A percentile compares a stretch with the other conserved stretches of the same genome.
Conservation (phyloP, 345 rosid genomes). For the Streptanthus diversifolius region DNA sequence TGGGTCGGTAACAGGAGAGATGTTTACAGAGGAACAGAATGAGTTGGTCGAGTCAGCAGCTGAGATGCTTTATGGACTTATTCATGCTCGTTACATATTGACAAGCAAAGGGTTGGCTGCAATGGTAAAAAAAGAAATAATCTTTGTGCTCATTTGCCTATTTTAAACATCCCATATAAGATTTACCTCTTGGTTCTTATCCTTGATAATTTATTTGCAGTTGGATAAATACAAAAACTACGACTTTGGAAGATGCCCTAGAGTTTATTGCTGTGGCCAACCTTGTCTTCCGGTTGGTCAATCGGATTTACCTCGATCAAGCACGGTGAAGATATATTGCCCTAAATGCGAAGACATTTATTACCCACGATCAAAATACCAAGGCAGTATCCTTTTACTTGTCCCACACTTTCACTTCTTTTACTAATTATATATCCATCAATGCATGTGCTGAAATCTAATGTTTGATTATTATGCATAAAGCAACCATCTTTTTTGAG, state of each 20-base stretch:
- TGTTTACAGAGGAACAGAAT: slow-evolving; percentile 96
- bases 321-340: slow-evolving; percentile 89
- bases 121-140: slow-evolving; percentile 47
- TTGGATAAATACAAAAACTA: slow-evolving; percentile 88
- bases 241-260: slow-evolving; percentile 97
- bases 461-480: background rate
- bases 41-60: slow-evolving; percentile 93
- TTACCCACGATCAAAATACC: slow-evolving; percentile 90
- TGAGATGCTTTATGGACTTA: slow-evolving; percentile 94
- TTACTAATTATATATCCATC: background rate
- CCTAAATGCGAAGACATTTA: slow-evolving; percentile 87
- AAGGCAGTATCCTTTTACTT: slow-evolving; percentile 89
- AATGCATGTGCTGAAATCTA: background rate
- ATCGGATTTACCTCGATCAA: slow-evolving; percentile 78
- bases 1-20: slow-evolving; percentile 59
- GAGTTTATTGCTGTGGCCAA: slow-evolving; percentile 94
- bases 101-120: slow-evolving; percentile 94
- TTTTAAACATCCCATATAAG: background rate
- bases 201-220: slow-evolving; percentile 37
- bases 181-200: slow-evolving; percentile 1
- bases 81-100: slow-evolving; percentile 85
- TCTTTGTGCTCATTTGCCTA: background rate
- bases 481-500: background rate
- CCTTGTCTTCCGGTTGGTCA: slow-evolving; percentile 95
- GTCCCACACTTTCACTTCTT: background rate